phyloP scores from a whole-genome alignment of 495 filamentous ascomycete genomes.

The Parathielavia hyrcaniae region DNA sequence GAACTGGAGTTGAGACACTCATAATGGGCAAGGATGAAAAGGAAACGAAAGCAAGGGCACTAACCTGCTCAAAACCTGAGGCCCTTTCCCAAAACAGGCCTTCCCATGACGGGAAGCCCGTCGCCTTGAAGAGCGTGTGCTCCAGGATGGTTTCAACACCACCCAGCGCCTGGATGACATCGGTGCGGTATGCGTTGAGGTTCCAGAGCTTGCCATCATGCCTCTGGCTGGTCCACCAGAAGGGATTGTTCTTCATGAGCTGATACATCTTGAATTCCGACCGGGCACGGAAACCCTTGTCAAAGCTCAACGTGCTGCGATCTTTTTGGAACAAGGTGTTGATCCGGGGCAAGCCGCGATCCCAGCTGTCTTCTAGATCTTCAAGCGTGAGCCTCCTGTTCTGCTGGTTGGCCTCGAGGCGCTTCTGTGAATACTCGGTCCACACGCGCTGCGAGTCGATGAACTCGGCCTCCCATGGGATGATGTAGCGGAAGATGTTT shows the following conservation, averaged over 20 bases:
- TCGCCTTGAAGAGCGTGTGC: constrained; percentile 97
- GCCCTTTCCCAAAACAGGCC: constrained; percentile 98
- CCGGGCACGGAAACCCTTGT: constrained; percentile 94
- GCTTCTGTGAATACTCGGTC: constrained; percentile 99
- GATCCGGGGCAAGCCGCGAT: constrained; percentile 94
- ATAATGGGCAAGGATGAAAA: neutral
- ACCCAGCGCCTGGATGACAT: constrained; percentile 96
- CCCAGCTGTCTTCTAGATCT: constrained; percentile 98
- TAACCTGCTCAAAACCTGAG: constrained; percentile 56
- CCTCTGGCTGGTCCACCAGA: constrained; percentile 98
- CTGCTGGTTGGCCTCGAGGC: constrained; percentile 93
- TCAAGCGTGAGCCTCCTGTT: constrained; percentile 92
- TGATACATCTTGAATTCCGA: constrained; percentile 99
- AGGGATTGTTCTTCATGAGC: constrained; percentile 98
- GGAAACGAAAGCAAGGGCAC: neutral
- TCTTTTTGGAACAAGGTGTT: constrained; percentile 99
- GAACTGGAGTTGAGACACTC: no score
- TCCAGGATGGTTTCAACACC: constrained; percentile 99
- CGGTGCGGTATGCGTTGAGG: constrained; percentile 93
- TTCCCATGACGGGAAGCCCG: constrained; percentile 97
- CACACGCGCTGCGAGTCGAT: constrained; percentile 98
- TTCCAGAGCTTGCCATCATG: constrained; percentile 99
- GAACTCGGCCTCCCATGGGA: constrained; percentile 98
- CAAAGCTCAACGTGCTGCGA: constrained; percentile 92
- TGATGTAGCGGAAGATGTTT: constrained; percentile 99